A percentile compares a stretch with the other conserved stretches of the same genome.
These are phyloP conservation scores for Trichosporon inkin DNA, from an alignment of 1,284 basidiomycete species.

Conservation along the genomic window DNA sequence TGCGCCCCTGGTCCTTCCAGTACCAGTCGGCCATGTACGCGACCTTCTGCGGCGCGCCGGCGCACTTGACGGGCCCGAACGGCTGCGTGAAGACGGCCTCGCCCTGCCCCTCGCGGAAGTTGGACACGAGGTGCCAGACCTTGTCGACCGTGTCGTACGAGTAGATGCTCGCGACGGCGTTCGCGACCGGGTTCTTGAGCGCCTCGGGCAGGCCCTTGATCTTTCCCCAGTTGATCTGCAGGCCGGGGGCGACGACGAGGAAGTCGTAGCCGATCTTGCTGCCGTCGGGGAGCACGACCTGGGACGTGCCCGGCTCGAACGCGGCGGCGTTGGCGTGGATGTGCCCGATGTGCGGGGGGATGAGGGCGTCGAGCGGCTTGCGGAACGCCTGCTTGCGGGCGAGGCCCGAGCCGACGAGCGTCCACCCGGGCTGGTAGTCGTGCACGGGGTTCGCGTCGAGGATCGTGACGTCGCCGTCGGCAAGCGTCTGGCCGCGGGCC, in stretches of 20 bases:
- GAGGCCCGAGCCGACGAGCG: conserved; percentile 84
- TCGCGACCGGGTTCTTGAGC: conserved; percentile 62
- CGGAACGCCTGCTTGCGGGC: conserved; percentile 63
- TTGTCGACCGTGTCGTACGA: conserved; percentile 83
- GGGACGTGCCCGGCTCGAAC: conserved; percentile 72
- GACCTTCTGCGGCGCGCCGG: conserved; percentile 89
- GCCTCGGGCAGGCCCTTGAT: conserved; percentile 76
- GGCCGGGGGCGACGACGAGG: conserved; percentile 81
- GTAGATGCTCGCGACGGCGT: conserved; percentile 92
- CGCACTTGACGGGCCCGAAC: conserved; percentile 89
- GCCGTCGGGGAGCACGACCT: conserved; percentile 66
- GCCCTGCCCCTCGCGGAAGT: conserved; percentile 64
- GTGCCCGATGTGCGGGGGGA: conserved; percentile 69
- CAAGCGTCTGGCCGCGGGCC: conserved; percentile 63
- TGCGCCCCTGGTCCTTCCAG: conserved; percentile 48
- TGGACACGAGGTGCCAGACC: conserved; percentile 73
- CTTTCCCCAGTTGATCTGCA: conserved; percentile 72
- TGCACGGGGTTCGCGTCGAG: conserved; percentile 57
- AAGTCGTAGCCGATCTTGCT: conserved; percentile 74
- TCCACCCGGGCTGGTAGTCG: conserved; percentile 74
- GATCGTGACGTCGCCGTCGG: conserved; percentile 72
- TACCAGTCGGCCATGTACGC: conserved; percentile 78
- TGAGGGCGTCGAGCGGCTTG: conserved; percentile 62
- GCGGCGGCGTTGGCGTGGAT: conserved; percentile 69
- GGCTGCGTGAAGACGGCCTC: conserved; percentile 92